Evolutionary conservation across 441 rosid genomes (phyloP).

Genomic region (Rhodomyrtus psidioides): DNA sequence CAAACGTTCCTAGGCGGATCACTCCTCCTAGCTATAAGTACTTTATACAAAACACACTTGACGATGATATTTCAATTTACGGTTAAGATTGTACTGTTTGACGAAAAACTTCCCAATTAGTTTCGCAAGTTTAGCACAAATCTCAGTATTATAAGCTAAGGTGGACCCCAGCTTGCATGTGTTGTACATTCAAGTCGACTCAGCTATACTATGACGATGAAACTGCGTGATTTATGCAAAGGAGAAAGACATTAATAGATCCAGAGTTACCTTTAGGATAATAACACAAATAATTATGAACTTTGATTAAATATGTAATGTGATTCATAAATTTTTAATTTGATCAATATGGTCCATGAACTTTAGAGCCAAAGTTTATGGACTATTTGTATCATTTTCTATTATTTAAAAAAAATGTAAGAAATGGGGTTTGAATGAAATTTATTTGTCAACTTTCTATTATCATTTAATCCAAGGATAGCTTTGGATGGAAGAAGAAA

Average conservation of each 20-base stretch:
- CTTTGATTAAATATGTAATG: too few relatives aligned
- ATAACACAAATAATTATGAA: too few relatives aligned
- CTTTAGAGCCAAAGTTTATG: too few relatives aligned
- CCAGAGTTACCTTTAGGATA: not conserved
- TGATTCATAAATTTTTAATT: too few relatives aligned
- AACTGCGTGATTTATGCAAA: not conserved
- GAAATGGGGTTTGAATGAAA: not conserved
- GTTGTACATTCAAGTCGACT: not conserved
- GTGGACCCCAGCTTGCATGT: not conserved
- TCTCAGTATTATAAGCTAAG: not conserved
- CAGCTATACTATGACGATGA: not conserved
- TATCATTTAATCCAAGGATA: not conserved
- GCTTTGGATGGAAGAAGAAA: not conserved
- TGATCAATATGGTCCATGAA: too few relatives aligned
- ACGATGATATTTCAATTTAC: too few relatives aligned
- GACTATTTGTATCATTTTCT: too few relatives aligned
- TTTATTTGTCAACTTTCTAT: not conserved
- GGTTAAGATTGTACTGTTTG: too few relatives aligned
- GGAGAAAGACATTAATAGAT: not conserved
- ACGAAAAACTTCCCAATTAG: too few relatives aligned
- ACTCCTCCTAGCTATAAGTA: not conserved
- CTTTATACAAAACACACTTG: too few relatives aligned
- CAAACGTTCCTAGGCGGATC: too few relatives aligned
- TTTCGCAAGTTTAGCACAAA: not conserved
- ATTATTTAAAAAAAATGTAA: not conserved